A percentile compares a stretch with the other conserved stretches of the same genome.
phyloP scores from a whole-genome alignment of 139 green algal genomes.

The Coccomyxa sp. region DNA sequence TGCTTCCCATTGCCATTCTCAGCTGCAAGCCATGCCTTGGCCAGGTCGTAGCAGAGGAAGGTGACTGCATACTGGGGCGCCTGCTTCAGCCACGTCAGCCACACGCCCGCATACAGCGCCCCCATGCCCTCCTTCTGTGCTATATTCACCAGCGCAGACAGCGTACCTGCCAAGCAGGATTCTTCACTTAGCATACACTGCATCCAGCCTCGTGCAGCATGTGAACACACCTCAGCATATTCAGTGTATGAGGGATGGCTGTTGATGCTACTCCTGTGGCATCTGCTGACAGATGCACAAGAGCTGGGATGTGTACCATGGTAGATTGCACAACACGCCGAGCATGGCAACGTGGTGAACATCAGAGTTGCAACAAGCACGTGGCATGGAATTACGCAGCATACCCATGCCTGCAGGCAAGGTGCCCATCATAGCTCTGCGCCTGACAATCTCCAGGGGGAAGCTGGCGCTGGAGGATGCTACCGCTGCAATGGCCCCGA shows the following conservation, averaged over 20 bases:
- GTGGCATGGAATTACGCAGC: neutral
- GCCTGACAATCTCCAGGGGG: constrained; percentile 34
- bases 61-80: constrained; percentile 31
- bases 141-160: constrained; percentile 14
- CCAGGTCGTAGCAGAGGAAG: constrained; percentile 21
- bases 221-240: no score
- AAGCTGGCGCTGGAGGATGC: constrained; percentile 26
- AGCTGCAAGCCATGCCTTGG: constrained; percentile 1
- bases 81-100: constrained; percentile 35
- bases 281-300: no score
- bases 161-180: neutral
- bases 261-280: no score
- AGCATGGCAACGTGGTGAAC: neutral
- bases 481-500: constrained; percentile 32
- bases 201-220: no score
- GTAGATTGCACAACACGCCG: neutral
- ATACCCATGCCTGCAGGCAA: neutral
- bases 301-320: neutral
- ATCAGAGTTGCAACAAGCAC: neutral
- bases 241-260: no score
- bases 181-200: no score
- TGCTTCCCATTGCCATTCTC: neutral
- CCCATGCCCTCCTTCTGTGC: constrained; percentile 16
- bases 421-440: constrained; percentile 40
- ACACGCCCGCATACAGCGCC: constrained; percentile 32